Conservation (phyloP, 257 asterid genomes). For the Sherardia arvensis region DNA sequence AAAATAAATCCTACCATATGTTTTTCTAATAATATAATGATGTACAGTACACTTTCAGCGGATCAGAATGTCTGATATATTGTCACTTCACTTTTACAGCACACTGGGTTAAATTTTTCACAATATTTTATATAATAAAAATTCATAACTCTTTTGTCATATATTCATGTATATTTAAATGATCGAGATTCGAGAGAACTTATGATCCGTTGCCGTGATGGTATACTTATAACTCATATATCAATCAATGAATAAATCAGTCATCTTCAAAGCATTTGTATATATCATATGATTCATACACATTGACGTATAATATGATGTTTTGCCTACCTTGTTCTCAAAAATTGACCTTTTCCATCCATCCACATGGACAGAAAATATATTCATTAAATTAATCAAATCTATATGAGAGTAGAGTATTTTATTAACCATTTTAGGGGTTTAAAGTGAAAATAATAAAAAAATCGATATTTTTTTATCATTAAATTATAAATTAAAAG, state of each 20-base stretch:
- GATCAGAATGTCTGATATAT: not conserved
- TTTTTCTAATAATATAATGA: too few species aligned
- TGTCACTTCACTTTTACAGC: not conserved
- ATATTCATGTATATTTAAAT: too few species aligned
- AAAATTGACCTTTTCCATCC: not conserved
- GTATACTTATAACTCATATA: not conserved
- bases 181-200: not conserved
- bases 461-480: too few species aligned
- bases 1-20: not conserved
- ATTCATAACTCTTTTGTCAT: not conserved
- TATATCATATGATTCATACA: not conserved
- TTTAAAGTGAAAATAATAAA: too few species aligned
- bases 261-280: not conserved
- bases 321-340: not conserved
- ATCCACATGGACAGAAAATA: not conserved
- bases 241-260: not conserved
- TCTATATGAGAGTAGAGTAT: not conserved
- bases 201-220: not conserved
- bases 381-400: not conserved
- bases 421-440: too few species aligned
- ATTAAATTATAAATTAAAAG: too few species aligned
- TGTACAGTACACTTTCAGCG: not conserved
- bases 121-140: too few species aligned
- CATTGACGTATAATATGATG: not conserved
- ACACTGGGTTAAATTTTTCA: not conserved